Conservation (phyloP, 257 asterid genomes). For the Solanum gandarillasii region DNA sequence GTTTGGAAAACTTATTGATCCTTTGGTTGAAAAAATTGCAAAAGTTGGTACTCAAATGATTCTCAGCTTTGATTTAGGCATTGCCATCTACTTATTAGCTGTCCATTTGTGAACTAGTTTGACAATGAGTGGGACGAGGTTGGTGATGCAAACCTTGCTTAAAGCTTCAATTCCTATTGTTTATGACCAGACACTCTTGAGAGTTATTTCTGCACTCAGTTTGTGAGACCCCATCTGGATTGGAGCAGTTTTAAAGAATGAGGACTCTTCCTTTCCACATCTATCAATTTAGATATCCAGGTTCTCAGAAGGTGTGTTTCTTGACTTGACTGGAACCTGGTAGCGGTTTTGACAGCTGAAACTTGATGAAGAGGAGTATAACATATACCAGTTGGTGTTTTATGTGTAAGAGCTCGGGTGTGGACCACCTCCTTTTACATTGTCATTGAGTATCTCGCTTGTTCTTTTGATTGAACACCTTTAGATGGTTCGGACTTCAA, state of each 20-base stretch:
- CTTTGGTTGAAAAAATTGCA: not conserved
- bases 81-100: not conserved
- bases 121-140: not conserved
- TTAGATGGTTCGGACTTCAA: not conserved
- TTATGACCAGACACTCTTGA: not conserved
- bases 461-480: not conserved
- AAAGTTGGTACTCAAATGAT: not conserved
- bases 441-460: not conserved
- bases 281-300: not conserved
- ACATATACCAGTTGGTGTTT: not conserved
- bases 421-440: not conserved
- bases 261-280: not conserved
- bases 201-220: not conserved
- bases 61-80: not conserved
- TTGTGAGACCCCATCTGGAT: not conserved
- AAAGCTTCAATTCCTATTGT: not conserved
- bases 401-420: not conserved
- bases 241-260: not conserved
- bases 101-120: not conserved
- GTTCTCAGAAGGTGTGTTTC: not conserved
- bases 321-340: not conserved
- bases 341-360: not conserved
- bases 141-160: not conserved
- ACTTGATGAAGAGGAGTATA: not conserved
- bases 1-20: not conserved